These are phyloP conservation scores for Xylariaceae sp. DNA, from an alignment of 2,329 filamentous ascomycete species.

Conservation along the genomic window DNA sequence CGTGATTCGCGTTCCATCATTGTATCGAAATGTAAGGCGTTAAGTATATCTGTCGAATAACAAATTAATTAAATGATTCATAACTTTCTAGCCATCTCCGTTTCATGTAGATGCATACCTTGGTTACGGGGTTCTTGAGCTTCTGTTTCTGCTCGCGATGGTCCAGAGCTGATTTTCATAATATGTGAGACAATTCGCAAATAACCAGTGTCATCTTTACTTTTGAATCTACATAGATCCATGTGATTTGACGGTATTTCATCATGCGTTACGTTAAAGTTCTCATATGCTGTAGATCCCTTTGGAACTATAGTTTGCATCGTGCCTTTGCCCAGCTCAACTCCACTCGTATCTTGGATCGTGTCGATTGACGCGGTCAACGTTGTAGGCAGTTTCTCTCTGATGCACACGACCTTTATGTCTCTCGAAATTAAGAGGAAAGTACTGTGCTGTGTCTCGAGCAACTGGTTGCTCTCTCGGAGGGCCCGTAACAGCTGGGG, in stretches of 20 bases:
- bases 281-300: constrained; percentile 35
- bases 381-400: constrained; percentile 37
- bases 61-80: not conserved
- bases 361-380: constrained; percentile 31
- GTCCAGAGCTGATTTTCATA: constrained; percentile 34
- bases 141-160: constrained; percentile 35
- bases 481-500: constrained; percentile 34
- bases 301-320: constrained; percentile 39
- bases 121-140: constrained; percentile 40
- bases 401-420: constrained; percentile 40
- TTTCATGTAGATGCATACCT: constrained; percentile 27
- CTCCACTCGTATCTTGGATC: constrained; percentile 31
- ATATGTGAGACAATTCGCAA: constrained; percentile 35
- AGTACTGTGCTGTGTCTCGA: constrained; percentile 39
- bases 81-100: not conserved
- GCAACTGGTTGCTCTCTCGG: constrained; percentile 34
- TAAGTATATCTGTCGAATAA: constrained; percentile 37
- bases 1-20: constrained; percentile 41
- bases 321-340: constrained; percentile 34
- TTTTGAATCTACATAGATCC: constrained; percentile 37
- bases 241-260: constrained; percentile 36
- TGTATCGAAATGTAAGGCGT: constrained; percentile 39
- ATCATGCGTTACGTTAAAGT: constrained; percentile 39
- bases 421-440: constrained; percentile 41
- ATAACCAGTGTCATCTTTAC: constrained; percentile 36